Percentiles rank a stretch among this genome's conserved stretches.
These are phyloP conservation scores for Chalciporus sphaerocephalus DNA, from an alignment of 768 basidiomycete species.

Conservation along the genomic window DNA sequence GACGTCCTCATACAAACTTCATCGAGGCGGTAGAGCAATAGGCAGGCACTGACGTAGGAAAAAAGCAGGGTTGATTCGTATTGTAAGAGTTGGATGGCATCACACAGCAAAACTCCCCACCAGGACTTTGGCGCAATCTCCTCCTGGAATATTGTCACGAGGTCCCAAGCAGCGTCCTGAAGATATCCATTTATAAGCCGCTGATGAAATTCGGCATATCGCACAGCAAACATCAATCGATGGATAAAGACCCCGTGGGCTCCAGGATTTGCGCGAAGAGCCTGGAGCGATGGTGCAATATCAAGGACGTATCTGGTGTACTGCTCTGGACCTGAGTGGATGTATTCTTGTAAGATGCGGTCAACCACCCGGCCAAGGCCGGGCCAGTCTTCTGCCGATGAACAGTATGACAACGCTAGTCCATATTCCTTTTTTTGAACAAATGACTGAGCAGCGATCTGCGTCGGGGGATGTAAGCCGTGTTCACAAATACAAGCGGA, in stretches of 20 bases:
- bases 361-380: slow-evolving; percentile 78
- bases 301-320: slow-evolving; percentile 64
- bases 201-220: slow-evolving; percentile 82
- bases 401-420: slow-evolving; percentile 76
- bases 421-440: slow-evolving; percentile 70
- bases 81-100: slow-evolving; percentile 68
- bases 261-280: slow-evolving; percentile 45
- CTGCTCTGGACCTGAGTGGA: slow-evolving; percentile 52
- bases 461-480: no score
- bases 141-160: slow-evolving; percentile 74
- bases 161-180: slow-evolving; percentile 65
- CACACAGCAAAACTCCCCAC: slow-evolving; percentile 86
- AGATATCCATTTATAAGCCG: slow-evolving; percentile 54
- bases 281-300: slow-evolving; percentile 68
- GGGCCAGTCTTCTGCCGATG: slow-evolving; percentile 79
- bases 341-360: slow-evolving; percentile 75
- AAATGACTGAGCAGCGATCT: slow-evolving; percentile 69
- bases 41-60: slow-evolving; percentile 59
- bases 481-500: no score
- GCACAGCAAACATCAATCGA: slow-evolving; percentile 70
- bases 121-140: slow-evolving; percentile 80
- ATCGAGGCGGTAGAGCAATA: slow-evolving; percentile 75
- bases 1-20: slow-evolving; percentile 67
- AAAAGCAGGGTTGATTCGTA: slow-evolving; percentile 64
- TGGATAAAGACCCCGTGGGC: slow-evolving; percentile 63